Evolutionary conservation across 2,329 filamentous ascomycete species (phyloP), one percentile per base, ranked within the genome.

Genomic region (Talaromyces atroroseus): DNA sequence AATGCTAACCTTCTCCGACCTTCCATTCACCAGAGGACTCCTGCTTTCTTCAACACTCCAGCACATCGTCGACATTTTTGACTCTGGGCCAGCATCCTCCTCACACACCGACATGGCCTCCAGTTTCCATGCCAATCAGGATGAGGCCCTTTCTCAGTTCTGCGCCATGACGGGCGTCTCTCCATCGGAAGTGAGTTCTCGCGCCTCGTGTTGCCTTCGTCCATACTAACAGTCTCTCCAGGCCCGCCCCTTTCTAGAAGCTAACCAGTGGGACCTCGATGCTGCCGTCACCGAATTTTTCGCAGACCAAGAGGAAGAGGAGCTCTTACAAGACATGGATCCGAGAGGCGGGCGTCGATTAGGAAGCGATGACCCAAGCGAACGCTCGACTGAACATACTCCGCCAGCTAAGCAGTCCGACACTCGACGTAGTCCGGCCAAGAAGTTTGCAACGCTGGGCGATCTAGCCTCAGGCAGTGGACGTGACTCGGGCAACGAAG

Each of bases 181-280:
- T 32, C 66, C 78, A 32, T 69, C 77, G 56, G 74, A 79, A 65
- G 82, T 82, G 73, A 51, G 68, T 58, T 50, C 12, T n/a, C 16
- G 23, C 32, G 5, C n/a, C 24, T 26, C 4, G n/a, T 40, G 16
- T n/a, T 40, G n/a, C n/a, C 8, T 18, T 18, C 18, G n/a, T 3
- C 23, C 24, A 23, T 1, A 42, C 10, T 45, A 47, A 16, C 56
- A 20, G 45, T 26, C 42, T 21, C 21, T 10, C 26, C 60, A 91
- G 87, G 88, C 88, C 48, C 78, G 78, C 56, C 79, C 86, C 59
- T 88, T 88, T 62, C 82, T 92, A 7, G 76, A 78, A 21, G 79
- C 80, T 36, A 84, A 81, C 65, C 74, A 80, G 61, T 90, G 88
- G 86, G 81, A 90, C 65, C 73, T 89, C 45, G 77, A 81, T 61